Conservation (phyloP, 306 rosid species). For the Cicer pinnatifidum region DNA sequence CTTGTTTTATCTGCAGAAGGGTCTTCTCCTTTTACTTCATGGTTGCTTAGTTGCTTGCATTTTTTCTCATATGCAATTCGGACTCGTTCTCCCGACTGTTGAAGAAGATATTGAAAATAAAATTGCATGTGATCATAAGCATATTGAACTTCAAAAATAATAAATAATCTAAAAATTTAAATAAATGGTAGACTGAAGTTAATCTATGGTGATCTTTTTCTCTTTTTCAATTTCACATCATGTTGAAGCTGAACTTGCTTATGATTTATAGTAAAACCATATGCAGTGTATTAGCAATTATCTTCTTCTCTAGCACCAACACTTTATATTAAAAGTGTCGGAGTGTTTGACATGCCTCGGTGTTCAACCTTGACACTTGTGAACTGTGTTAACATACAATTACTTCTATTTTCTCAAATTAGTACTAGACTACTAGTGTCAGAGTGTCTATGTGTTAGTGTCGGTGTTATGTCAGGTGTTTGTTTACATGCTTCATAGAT, state of each 20-base stretch:
- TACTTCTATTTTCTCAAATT: too few species aligned
- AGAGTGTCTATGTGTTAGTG: too few species aligned
- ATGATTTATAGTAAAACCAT: conserved; percentile 3
- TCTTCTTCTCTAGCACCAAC: too few species aligned
- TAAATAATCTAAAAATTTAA: conserved; percentile 23
- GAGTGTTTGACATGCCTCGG: too few species aligned
- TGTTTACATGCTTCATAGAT: too few species aligned
- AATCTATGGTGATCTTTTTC: not conserved
- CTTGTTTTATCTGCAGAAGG: conserved; percentile 76
- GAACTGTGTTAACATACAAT: too few species aligned
- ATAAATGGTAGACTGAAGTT: not conserved
- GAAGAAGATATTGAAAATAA: conserved; percentile 43
- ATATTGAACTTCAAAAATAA: conserved; percentile 25
- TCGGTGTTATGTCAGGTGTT: too few species aligned
- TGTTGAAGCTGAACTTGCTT: conserved; percentile 8
- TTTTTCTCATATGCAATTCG: conserved; percentile 86
- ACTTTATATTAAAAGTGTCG: too few species aligned
- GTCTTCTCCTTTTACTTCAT: conserved; percentile 78
- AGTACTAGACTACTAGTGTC: too few species aligned
- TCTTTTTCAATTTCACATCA: not conserved
- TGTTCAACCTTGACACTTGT: too few species aligned
- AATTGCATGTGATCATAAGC: conserved; percentile 38
- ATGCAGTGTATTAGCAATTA: not conserved
- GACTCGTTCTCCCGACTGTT: conserved; percentile 79
- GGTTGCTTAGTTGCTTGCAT: conserved; percentile 69